These are phyloP conservation scores for Cyclospora cayetanensis DNA, from an alignment of 169 alveolate species.

Conservation along the genomic window DNA sequence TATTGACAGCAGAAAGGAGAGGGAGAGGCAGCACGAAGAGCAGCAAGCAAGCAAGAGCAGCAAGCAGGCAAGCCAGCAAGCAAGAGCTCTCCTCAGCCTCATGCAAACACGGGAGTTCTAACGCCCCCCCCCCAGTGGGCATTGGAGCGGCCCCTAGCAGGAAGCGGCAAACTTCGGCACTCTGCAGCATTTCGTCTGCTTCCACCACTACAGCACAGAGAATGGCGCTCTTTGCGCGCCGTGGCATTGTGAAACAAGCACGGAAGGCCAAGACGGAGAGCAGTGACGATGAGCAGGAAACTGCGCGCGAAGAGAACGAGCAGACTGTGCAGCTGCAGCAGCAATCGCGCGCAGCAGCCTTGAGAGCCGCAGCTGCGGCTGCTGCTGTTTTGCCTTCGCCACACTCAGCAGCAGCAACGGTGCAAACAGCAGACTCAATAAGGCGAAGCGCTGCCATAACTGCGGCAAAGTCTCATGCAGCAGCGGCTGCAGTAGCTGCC, in stretches of 20 bases:
- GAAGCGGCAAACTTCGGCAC: no score
- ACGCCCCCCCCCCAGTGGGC: no score
- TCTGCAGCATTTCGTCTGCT: no score
- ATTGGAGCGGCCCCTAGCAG: no score
- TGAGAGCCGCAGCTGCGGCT: conserved; percentile 16
- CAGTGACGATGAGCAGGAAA: conserved; percentile 9
- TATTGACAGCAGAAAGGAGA: no score
- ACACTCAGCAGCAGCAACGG: background rate
- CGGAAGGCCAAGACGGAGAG: conserved; percentile 25
- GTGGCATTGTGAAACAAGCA: background rate
- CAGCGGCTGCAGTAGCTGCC: background rate
- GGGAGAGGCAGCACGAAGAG: background rate
- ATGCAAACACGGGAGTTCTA: no score
- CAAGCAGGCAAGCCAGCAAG: no score
- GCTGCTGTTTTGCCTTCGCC: background rate
- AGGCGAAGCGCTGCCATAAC: no score
- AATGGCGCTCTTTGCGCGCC: conserved; percentile 26
- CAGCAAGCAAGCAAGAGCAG: conserved; percentile 19
- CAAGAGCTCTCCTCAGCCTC: no score
- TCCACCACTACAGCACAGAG: background rate
- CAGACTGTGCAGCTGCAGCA: background rate
- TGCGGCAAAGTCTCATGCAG: background rate
- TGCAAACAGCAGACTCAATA: background rate
- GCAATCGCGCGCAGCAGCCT: background rate
- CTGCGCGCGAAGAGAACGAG: no score